Conservation (phyloP, 1,139 yeast species). For the Taphrina flavorubra region DNA sequence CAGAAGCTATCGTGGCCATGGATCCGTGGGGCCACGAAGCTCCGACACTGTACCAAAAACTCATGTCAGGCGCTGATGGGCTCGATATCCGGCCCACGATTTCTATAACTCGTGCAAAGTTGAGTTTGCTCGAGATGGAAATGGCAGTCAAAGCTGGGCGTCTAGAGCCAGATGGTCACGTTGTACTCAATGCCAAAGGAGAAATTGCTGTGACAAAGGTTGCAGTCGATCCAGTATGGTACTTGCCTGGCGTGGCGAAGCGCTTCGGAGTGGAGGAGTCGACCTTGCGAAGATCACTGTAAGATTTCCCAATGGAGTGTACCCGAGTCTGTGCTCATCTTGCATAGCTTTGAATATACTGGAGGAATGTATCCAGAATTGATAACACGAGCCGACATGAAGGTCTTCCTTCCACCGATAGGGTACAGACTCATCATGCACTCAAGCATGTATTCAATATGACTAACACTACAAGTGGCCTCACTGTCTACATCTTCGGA, state of each 20-base stretch:
- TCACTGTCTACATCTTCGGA: conserved; percentile 67
- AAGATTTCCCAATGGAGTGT: not conserved
- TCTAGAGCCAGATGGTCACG: conserved; percentile 61
- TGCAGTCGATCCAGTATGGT: conserved; percentile 72
- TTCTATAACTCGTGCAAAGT: conserved; percentile 66
- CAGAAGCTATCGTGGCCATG: conserved; percentile 63
- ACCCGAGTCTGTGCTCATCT: not conserved
- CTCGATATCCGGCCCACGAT: conserved; percentile 66
- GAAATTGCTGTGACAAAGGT: conserved; percentile 65
- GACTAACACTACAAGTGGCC: conserved; percentile 55
- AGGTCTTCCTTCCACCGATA: conserved; percentile 59
- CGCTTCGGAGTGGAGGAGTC: conserved; percentile 63
- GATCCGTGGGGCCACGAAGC: conserved; percentile 69
- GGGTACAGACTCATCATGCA: not conserved
- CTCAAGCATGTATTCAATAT: not conserved
- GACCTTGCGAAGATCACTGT: conserved; percentile 61
- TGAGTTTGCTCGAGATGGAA: conserved; percentile 63
- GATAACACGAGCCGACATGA: conserved; percentile 66
- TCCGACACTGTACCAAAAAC: conserved; percentile 61
- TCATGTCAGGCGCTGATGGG: conserved; percentile 53
- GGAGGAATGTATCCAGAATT: conserved; percentile 71
- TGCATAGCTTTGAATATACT: conserved; percentile 59
- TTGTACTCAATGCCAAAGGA: conserved; percentile 63
- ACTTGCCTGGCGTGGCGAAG: conserved; percentile 67
- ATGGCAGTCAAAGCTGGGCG: conserved; percentile 61